A percentile compares a stretch with the other conserved stretches of the same genome.
These are phyloP conservation scores for Leccinum longicurvipes DNA, from an alignment of 768 basidiomycete species.

Conservation along the genomic window DNA sequence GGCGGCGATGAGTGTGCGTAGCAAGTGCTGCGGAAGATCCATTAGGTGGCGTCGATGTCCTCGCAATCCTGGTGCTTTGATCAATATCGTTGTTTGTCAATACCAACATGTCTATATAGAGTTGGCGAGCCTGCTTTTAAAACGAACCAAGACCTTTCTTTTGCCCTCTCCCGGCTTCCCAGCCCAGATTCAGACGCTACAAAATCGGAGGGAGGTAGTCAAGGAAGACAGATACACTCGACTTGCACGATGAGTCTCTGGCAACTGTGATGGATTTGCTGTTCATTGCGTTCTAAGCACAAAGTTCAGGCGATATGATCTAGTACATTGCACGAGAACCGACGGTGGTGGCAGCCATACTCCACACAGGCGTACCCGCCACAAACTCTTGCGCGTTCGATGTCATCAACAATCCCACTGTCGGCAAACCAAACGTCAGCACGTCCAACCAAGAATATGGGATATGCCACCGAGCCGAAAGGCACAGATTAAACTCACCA, in stretches of 20 bases:
- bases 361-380: conserved; percentile 32
- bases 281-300: background rate
- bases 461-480: background rate
- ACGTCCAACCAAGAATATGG: background rate
- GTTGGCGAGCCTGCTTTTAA: background rate
- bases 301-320: background rate
- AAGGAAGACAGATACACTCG: background rate
- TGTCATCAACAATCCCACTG: conserved; percentile 82
- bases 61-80: background rate
- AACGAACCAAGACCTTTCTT: background rate
- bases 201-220: background rate
- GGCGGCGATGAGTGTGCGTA: background rate
- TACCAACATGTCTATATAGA: background rate
- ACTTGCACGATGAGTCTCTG: background rate
- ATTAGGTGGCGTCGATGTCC: background rate
- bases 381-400: conserved; percentile 59
- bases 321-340: conserved; percentile 36
- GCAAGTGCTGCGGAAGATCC: background rate
- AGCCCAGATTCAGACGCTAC: background rate
- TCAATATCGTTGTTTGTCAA: background rate
- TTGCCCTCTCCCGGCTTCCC: background rate
- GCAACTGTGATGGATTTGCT: background rate
- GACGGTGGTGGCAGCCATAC: conserved; percentile 25
- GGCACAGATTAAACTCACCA: conserved; percentile 48
- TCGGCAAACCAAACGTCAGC: background rate